A percentile compares a stretch with the other conserved stretches of the same genome.
Evolutionary conservation across 192 early-diverging fungal species (phyloP).

Genomic region (Coemansia sp.): DNA sequence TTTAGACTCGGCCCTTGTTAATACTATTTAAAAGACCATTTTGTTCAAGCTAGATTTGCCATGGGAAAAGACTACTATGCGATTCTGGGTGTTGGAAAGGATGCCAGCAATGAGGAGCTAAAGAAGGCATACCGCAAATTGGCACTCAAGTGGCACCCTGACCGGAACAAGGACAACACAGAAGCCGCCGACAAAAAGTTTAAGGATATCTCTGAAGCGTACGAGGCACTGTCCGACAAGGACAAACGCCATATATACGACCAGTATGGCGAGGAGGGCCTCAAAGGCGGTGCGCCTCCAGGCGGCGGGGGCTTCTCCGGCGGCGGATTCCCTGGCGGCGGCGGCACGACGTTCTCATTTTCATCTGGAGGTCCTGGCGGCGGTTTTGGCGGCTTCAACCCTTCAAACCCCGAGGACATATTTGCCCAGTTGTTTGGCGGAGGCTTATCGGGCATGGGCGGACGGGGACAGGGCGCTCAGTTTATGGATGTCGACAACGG

Average conservation of each 20-base stretch:
- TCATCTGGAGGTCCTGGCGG: conserved; percentile 54
- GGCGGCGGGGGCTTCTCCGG: conserved; percentile 43
- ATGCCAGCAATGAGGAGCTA: conserved; percentile 75
- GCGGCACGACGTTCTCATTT: conserved; percentile 71
- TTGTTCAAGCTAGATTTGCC: not conserved
- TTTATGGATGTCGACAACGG: conserved; percentile 60
- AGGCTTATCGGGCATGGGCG: conserved; percentile 38
- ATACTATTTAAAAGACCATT: too few species aligned
- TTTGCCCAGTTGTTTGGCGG: conserved; percentile 84
- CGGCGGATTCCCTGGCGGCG: conserved; percentile 30
- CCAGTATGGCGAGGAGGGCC: conserved; percentile 90
- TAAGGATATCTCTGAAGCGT: conserved; percentile 98
- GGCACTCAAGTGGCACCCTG: conserved; percentile 58
- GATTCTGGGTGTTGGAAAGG: conserved; percentile 75
- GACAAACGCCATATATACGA: conserved; percentile 93
- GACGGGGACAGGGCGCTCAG: conserved; percentile 49
- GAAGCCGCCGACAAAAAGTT: conserved; percentile 63
- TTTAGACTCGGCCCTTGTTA: too few species aligned
- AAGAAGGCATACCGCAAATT: conserved; percentile 79
- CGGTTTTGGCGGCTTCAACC: conserved; percentile 71
- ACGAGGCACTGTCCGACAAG: conserved; percentile 90
- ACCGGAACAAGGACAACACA: conserved; percentile 32
- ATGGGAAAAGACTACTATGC: conserved; percentile 96
- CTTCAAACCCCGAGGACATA: conserved; percentile 85
- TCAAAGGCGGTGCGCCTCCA: conserved; percentile 62